Evolutionary conservation across 2,329 filamentous ascomycete species (phyloP).

Genomic region (Clonostachys rhizophaga): DNA sequence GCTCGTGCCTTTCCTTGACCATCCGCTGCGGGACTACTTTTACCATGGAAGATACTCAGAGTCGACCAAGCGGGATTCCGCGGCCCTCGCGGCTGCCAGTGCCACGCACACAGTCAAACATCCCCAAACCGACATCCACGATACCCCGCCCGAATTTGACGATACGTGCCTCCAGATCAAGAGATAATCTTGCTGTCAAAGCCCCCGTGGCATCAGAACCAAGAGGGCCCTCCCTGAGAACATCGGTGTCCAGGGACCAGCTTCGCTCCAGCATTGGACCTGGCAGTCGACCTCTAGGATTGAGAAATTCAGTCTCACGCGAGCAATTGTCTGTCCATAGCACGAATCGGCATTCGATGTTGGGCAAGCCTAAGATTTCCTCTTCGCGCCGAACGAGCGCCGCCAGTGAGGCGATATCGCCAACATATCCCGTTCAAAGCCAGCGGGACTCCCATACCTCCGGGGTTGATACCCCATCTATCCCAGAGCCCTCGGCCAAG

Average conservation of each 20-base stretch:
- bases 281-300: no score
- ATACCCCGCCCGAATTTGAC: slow-evolving; percentile 13
- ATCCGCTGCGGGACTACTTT: no score
- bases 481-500: slow-evolving; percentile 13
- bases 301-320: no score
- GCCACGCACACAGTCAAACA: slow-evolving; percentile 21
- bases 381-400: slow-evolving; percentile 2
- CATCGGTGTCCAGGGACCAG: slow-evolving; percentile 10
- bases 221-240: slow-evolving; percentile 6
- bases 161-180: slow-evolving; percentile 11
- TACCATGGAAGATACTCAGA: slow-evolving; percentile 3
- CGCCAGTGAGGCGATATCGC: slow-evolving; percentile 4
- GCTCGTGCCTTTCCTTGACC: no score
- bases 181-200: slow-evolving; percentile 8
- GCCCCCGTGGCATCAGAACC: not conserved
- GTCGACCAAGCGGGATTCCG: slow-evolving; percentile 1
- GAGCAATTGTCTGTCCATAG: slow-evolving; percentile 1
- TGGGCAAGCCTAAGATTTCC: slow-evolving; percentile 7
- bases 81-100: slow-evolving; percentile 31
- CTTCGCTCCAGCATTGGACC: slow-evolving; percentile 5
- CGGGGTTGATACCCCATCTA: slow-evolving; percentile 19
- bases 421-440: slow-evolving; percentile 7
- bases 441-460: slow-evolving; percentile 17
- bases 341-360: slow-evolving; percentile 4
- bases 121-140: slow-evolving; percentile 19